Conservation (phyloP, 2,329 filamentous ascomycete genomes). For the Neoarthrinium moseri region DNA sequence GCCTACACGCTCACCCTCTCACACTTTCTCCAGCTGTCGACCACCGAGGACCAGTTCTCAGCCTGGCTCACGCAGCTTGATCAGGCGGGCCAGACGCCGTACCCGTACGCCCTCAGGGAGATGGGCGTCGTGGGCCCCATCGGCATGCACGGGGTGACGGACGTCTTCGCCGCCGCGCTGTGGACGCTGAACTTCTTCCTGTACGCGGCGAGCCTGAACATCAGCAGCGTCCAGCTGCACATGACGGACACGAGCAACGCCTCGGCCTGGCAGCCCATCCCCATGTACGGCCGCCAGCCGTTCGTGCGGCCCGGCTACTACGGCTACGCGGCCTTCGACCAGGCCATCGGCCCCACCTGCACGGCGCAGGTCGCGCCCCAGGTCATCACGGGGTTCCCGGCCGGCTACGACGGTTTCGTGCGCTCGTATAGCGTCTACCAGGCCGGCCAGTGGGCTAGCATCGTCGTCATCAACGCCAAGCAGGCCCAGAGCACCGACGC, state of each 20-base stretch:
- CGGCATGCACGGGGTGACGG: slow-evolving; percentile 42
- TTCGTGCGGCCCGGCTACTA: slow-evolving; percentile 50
- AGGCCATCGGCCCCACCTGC: slow-evolving; percentile 42
- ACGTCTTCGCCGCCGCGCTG: slow-evolving; percentile 47
- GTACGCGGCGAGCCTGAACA: slow-evolving; percentile 45
- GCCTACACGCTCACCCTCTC: slow-evolving; percentile 39
- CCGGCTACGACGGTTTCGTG: slow-evolving; percentile 37
- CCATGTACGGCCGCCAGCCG: slow-evolving; percentile 34
- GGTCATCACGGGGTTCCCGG: slow-evolving; percentile 26
- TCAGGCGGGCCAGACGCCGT: slow-evolving; percentile 36
- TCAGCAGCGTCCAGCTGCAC: slow-evolving; percentile 48
- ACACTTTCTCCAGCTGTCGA: slow-evolving; percentile 41
- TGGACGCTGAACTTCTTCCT: slow-evolving; percentile 53
- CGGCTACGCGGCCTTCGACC: slow-evolving; percentile 47
- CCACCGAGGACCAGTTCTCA: slow-evolving; percentile 44
- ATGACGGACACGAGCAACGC: slow-evolving; percentile 54
- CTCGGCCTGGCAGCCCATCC: slow-evolving; percentile 46
- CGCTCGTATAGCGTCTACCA: slow-evolving; percentile 45
- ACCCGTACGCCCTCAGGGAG: slow-evolving; percentile 48
- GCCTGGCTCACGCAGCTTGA: slow-evolving; percentile 43
- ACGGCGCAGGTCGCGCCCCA: slow-evolving; percentile 40
- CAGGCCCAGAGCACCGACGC: slow-evolving; percentile 36
- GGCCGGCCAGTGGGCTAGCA: slow-evolving; percentile 34
- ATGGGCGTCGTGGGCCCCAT: slow-evolving; percentile 50
- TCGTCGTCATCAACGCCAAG: slow-evolving; percentile 45